phyloP scores from a whole-genome alignment of 2,329 filamentous ascomycete species.

The Paecilomyces sp. region DNA sequence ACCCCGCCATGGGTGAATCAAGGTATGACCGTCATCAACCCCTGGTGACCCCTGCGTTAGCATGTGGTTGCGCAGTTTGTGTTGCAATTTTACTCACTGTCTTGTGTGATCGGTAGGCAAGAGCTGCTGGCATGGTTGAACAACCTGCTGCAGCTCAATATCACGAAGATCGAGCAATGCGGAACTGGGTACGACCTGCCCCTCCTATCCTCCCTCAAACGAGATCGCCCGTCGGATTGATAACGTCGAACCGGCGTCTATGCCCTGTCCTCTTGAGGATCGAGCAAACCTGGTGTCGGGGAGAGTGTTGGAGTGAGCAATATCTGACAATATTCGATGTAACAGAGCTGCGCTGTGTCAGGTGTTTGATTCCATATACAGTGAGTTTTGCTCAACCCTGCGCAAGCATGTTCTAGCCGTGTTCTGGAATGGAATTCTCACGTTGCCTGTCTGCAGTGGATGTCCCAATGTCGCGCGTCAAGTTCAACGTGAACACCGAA shows the following conservation, averaged over 20 bases:
- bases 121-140: constrained; percentile 96
- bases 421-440: constrained; percentile 5
- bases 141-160: constrained; percentile 93
- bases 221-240: constrained; percentile 9
- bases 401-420: background rate
- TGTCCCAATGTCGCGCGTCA: constrained; percentile 89
- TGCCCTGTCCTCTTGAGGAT: constrained; percentile 7
- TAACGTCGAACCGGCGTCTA: constrained; percentile 1
- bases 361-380: constrained; percentile 96
- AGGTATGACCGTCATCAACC: constrained; percentile 39
- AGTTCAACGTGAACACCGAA: constrained; percentile 96
- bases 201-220: constrained; percentile 9
- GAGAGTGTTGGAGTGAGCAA: constrained; percentile 4
- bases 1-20: constrained; percentile 57
- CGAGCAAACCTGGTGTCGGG: background rate
- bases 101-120: constrained; percentile 56
- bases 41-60: background rate
- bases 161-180: constrained; percentile 98
- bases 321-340: constrained; percentile 6
- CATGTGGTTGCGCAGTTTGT: background rate
- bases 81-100: constrained; percentile 5
- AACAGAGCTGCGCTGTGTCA: constrained; percentile 87
- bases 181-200: constrained; percentile 73
- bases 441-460: constrained; percentile 50
- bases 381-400: constrained; percentile 34